Base-by-base conservation (phyloP, 148 eudicot species). In the Rhododendron mucronatum region DNA sequence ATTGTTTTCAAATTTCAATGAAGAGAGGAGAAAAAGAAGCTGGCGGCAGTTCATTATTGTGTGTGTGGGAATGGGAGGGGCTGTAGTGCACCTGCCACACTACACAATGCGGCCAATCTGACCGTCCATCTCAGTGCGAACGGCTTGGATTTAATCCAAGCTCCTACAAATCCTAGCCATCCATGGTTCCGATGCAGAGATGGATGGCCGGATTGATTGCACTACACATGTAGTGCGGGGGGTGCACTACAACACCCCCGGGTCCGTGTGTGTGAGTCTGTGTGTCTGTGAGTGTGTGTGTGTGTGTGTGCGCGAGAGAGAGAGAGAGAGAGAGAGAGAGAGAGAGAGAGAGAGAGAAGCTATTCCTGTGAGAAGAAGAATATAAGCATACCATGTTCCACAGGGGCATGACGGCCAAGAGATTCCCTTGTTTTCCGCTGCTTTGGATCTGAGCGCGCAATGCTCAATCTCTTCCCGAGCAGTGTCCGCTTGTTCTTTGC, bases 361-460 rank as follows among this genome's bases (percentile, higher is more conserved):
- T 28, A 48, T 81, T 57, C 23, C 21, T 33, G 8, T 16, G 73
- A 14, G 69, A 80, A 50, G 18, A 73, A 41, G 55, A 84, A 81
- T 21, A 57, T 30, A 50, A 41, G 61, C 69, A 77, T 80, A 92
- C 96, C 93, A 33, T 81, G 90, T 45, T 89, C 87, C n/a, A 83
- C 74, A 51, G 82, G 67, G 55, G 33, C 85, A 86, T 89, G 78
- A 50, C 37, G 86, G 89, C 88, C 90, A 74, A 45, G 91, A 79
- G 92, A 73, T 55, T 88, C 92, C 76, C 87, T 89, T 82, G 83
- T 88, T 88, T 86, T 95, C 87, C 91, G 83, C 84, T 86, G 89
- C 81, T 87, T 84, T 50, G 98, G 99, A 93, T 97, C 94, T 86
- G 99, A 97, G 55, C 92, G 92, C 71, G 93, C 94, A 89, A 97